phyloP scores from a whole-genome alignment of 148 eudicot species.

The Amaranthus cruentus region DNA sequence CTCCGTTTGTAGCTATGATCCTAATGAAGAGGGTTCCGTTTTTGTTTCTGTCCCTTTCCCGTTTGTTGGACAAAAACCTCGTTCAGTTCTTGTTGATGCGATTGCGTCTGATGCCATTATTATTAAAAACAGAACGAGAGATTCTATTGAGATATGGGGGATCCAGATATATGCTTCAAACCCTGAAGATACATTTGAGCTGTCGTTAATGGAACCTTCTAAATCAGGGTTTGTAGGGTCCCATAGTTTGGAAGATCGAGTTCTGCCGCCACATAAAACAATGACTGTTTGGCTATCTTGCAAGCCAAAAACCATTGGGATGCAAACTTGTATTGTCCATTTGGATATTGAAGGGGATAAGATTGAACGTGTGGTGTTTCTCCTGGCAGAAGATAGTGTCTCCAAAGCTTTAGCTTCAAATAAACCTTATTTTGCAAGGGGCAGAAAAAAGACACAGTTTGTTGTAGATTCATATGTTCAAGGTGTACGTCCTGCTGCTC shows the following conservation, averaged over 20 bases:
- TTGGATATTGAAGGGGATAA: constrained; percentile 51
- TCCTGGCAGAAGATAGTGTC: constrained; percentile 73
- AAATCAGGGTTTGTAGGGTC: constrained; percentile 46
- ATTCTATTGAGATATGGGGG: constrained; percentile 59
- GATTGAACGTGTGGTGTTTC: constrained; percentile 68
- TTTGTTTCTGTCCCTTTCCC: constrained; percentile 79
- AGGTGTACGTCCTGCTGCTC: constrained; percentile 66
- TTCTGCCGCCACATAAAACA: constrained; percentile 45
- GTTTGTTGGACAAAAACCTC: constrained; percentile 55
- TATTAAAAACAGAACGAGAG: constrained; percentile 50
- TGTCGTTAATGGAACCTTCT: constrained; percentile 79
- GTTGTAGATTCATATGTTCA: constrained; percentile 33
- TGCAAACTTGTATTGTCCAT: constrained; percentile 70
- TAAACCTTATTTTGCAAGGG: constrained; percentile 48
- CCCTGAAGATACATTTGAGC: constrained; percentile 64
- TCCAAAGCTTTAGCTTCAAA: constrained; percentile 61
- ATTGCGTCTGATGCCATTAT: constrained; percentile 45
- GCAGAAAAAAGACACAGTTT: constrained; percentile 36
- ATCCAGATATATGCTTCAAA: constrained; percentile 69
- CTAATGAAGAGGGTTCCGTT: constrained; percentile 54
- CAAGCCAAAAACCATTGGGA: constrained; percentile 73
- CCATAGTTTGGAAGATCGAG: constrained; percentile 61
- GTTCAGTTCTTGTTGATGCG: constrained; percentile 53
- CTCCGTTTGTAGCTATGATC: constrained; percentile 55
- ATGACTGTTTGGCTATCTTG: constrained; percentile 76